These are phyloP conservation scores for Mycena rosella DNA, from an alignment of 768 basidiomycete genomes.

Conservation along the genomic window DNA sequence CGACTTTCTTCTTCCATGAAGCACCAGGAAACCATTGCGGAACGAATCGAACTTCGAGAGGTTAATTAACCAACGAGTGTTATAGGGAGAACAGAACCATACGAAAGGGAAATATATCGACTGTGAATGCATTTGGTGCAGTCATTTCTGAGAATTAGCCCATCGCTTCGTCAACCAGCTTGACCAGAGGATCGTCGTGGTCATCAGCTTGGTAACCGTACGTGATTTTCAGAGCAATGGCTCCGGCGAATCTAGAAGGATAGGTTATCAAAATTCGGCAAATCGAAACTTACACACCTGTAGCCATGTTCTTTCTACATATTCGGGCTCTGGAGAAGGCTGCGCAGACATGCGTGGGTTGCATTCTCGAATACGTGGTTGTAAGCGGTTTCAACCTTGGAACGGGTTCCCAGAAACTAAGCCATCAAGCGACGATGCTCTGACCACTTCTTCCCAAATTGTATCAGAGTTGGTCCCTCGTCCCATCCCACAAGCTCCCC, in stretches of 20 bases:
- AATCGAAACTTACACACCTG: conserved; percentile 6
- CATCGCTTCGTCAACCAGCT: conserved; percentile 42
- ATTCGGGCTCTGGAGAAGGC: conserved; percentile 24
- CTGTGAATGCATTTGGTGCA: conserved; percentile 38
- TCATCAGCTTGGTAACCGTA: conserved; percentile 45
- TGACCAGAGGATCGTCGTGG: conserved; percentile 42
- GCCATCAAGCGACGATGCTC: conserved; percentile 39
- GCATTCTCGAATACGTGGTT: conserved; percentile 30
- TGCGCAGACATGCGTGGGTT: conserved; percentile 26
- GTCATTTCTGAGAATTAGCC: conserved; percentile 40
- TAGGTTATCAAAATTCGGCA: neutral
- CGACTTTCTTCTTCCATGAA: conserved; percentile 41
- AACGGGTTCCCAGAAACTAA: conserved; percentile 38
- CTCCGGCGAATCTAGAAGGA: conserved; percentile 38
- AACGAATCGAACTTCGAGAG: conserved; percentile 38
- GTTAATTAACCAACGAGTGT: neutral
- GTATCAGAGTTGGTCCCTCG: conserved; percentile 32
- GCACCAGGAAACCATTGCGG: conserved; percentile 50
- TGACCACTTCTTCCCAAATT: conserved; percentile 32
- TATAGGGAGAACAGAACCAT: conserved; percentile 1
- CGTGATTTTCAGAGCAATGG: conserved; percentile 43
- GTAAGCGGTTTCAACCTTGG: conserved; percentile 36
- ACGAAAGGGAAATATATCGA: conserved; percentile 47
- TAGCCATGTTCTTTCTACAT: conserved; percentile 34
- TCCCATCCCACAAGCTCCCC: conserved; percentile 40